Percentiles rank a stretch among this genome's conserved stretches.
These are phyloP conservation scores for Saccharomycopsis microspora DNA, from an alignment of 805 yeast species.

Conservation along the genomic window DNA sequence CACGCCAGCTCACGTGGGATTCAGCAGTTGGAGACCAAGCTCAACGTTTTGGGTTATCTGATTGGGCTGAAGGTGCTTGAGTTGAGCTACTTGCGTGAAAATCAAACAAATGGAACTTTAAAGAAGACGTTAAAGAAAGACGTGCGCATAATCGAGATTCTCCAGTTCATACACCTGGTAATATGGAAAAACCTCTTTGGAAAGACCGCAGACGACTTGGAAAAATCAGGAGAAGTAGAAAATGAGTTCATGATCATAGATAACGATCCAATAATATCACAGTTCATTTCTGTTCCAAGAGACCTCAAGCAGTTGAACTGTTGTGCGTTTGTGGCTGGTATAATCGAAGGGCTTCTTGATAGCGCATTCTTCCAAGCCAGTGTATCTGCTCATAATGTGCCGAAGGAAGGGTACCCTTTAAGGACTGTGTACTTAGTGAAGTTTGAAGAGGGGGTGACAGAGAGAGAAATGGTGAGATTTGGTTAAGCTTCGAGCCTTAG, in stretches of 20 bases:
- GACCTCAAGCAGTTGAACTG: slow-evolving; percentile 72
- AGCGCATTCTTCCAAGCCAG: slow-evolving; percentile 59
- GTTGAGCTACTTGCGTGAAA: slow-evolving; percentile 56
- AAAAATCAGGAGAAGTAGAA: slow-evolving; percentile 56
- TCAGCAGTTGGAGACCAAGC: slow-evolving; percentile 48
- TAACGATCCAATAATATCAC: slow-evolving; percentile 57
- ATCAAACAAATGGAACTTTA: slow-evolving; percentile 24
- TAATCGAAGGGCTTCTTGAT: slow-evolving; percentile 74
- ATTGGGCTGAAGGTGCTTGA: slow-evolving; percentile 68
- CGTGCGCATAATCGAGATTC: slow-evolving; percentile 48
- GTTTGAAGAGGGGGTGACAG: slow-evolving; percentile 46
- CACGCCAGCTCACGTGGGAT: slow-evolving; percentile 54
- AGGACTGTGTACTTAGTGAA: slow-evolving; percentile 70
- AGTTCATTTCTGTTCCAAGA: slow-evolving; percentile 65
- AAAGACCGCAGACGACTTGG: slow-evolving; percentile 60
- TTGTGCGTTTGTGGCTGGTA: slow-evolving; percentile 76
- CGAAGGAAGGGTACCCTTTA: slow-evolving; percentile 42
- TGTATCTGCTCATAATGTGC: slow-evolving; percentile 77
- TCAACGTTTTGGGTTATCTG: slow-evolving; percentile 67
- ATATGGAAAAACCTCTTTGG: slow-evolving; percentile 73
- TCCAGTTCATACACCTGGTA: slow-evolving; percentile 60
- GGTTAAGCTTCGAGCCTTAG: slow-evolving; percentile 2
- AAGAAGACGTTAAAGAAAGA: slow-evolving; percentile 51
- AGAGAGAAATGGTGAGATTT: slow-evolving; percentile 40
- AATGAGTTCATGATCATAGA: slow-evolving; percentile 64